Base-by-base conservation (phyloP, 1,284 basidiomycete species). In the Pseudozyma sp. region DNA sequence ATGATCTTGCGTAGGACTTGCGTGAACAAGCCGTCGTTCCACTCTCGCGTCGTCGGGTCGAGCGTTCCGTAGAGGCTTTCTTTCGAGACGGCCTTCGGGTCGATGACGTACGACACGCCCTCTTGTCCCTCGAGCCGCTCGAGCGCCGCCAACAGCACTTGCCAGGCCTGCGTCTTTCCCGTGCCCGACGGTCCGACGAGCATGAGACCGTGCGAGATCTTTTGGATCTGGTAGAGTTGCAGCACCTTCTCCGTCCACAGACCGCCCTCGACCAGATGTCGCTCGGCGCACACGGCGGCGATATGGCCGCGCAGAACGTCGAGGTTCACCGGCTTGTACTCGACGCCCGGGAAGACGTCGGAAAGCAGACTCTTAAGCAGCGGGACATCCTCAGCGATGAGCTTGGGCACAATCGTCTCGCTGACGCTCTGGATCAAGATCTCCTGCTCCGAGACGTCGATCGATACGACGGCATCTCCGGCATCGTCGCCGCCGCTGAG, bases 141-240 rank as follows among this genome's bases (percentile, higher is more conserved):
- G 37, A 99, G 87, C 0, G 97, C 97, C 4, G 90, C 89, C 10
- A 99, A 88, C 1, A 99, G 88, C 44, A 97, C 93, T 80, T 92
- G 92, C 96, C 97, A 99, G 0, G 97, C 96, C 78, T 95, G 93
- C 7, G 93, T 97, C 87, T 99, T 99, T 44, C 97, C 97, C 45
- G 90, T 95, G 14, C 96, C 97, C 6, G 97, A 97, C 0, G 96
- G 91, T 2, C 97, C 97, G 52, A 99, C 97, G 92, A 99, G 96
- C 95, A 99, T 99, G 57, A 99, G 88, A 86, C 97, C 97, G 85
- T 99, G 97, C 79, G 97, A 94, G 69, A 99, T 99, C 87, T 96
- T 97, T 86, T 99, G 97, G 65, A 99, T 98, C 85, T 98, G 97
- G 85, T 98, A 99, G 13, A 99, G 88, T 85, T 99, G 97, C 30